A percentile compares a stretch with the other conserved stretches of the same genome.
Evolutionary conservation across 345 rosid genomes (phyloP).

Genomic region (Erucastrum elatum): DNA sequence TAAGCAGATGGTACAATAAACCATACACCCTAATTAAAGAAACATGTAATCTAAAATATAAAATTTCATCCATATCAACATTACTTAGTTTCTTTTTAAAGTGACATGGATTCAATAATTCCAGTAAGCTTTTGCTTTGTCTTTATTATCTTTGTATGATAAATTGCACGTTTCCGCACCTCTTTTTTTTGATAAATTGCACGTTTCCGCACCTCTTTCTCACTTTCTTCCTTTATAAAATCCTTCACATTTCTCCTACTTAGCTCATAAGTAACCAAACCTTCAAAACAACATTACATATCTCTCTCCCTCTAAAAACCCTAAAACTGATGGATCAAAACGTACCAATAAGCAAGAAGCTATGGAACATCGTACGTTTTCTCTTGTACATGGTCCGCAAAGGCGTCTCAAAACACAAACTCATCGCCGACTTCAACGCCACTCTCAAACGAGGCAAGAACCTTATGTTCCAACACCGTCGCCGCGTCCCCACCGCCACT

Average conservation of each 20-base stretch:
- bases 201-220: conserved; percentile 3
- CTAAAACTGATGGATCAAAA: conserved; percentile 45
- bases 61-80: not conserved
- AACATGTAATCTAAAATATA: not conserved
- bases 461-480: conserved; percentile 59
- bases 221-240: conserved; percentile 46
- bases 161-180: conserved; percentile 10
- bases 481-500: conserved; percentile 29
- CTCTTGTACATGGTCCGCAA: conserved; percentile 71
- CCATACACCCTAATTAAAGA: not conserved
- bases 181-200: conserved; percentile 18
- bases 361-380: conserved; percentile 65
- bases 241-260: conserved; percentile 29
- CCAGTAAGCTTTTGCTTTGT: conserved; percentile 28
- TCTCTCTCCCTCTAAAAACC: conserved; percentile 25
- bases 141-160: conserved; percentile 24
- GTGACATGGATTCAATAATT: conserved; percentile 29
- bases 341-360: conserved; percentile 55
- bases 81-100: conserved; percentile 11
- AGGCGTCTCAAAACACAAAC: conserved; percentile 61
- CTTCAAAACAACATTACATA: not conserved
- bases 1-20: not conserved
- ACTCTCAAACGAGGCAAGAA: conserved; percentile 78
- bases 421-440: conserved; percentile 70
- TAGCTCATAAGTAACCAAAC: conserved; percentile 40